These are phyloP conservation scores for Lachnellula subtilissima DNA, from an alignment of 2,329 filamentous ascomycete species.

Conservation along the genomic window DNA sequence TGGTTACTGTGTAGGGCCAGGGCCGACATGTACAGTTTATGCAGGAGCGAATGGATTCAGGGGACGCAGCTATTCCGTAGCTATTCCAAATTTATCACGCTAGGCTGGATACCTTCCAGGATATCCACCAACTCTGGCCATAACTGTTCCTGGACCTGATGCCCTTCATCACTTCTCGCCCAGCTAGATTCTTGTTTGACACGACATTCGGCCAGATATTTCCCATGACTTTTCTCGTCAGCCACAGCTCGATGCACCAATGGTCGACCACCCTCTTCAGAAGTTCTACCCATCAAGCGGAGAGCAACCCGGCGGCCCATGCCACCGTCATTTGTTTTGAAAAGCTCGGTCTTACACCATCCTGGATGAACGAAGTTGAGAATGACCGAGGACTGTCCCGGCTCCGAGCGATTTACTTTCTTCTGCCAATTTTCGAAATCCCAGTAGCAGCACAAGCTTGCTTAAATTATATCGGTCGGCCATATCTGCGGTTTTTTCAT, in stretches of 20 bases:
- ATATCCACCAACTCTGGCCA: conserved; percentile 40
- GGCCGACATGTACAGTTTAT: neutral
- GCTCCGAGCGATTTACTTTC: neutral
- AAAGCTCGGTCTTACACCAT: conserved; percentile 45
- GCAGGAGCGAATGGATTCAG: too few species aligned
- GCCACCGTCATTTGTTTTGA: conserved; percentile 32
- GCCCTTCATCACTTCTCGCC: conserved; percentile 35
- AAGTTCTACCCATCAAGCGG: conserved; percentile 36
- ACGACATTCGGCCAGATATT: conserved; percentile 19
- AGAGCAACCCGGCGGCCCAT: conserved; percentile 28
- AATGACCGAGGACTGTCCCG: conserved; percentile 3
- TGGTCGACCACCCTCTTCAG: conserved; percentile 45
- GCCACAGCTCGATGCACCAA: conserved; percentile 33
- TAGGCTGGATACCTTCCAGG: conserved; percentile 39
- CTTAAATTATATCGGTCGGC: conserved; percentile 35
- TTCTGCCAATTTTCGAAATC: conserved; percentile 37
- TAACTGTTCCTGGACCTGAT: conserved; percentile 32
- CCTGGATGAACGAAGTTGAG: conserved; percentile 17
- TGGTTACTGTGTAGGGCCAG: neutral
- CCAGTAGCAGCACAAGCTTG: conserved; percentile 46
- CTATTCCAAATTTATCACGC: conserved; percentile 24
- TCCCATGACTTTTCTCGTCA: conserved; percentile 17
- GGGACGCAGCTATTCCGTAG: too few species aligned
- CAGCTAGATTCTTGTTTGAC: conserved; percentile 23
- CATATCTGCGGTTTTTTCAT: neutral